phyloP scores from a whole-genome alignment of 306 rosid species.

The Hippophae gyantsensis region DNA sequence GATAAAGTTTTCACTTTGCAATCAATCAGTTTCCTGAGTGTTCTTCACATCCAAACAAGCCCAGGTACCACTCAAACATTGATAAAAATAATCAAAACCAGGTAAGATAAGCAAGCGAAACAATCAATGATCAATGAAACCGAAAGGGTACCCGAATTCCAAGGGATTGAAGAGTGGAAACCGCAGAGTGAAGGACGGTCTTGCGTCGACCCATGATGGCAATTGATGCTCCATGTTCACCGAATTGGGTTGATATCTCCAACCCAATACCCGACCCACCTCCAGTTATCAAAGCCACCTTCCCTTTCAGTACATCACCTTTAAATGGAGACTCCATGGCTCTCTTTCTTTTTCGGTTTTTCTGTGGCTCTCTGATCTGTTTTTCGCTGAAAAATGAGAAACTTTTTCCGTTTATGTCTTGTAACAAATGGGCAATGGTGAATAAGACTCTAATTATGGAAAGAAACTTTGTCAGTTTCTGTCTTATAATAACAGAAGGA shows the following conservation, averaged over 20 bases:
- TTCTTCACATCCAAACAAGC: constrained; percentile 5
- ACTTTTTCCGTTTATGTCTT: no score
- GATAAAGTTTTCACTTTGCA: no score
- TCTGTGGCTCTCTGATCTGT: background rate
- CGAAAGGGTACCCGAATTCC: constrained; percentile 38
- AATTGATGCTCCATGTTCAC: constrained; percentile 82
- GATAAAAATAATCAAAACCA: constrained; percentile 1
- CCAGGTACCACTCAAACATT: background rate
- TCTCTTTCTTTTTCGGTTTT: constrained; percentile 4
- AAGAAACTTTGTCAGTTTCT: no score
- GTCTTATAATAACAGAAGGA: no score
- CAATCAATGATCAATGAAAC: background rate
- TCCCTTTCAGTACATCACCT: constrained; percentile 47
- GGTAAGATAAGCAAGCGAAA: background rate
- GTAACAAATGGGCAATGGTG: no score
- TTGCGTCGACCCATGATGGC: constrained; percentile 87
- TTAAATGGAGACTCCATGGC: constrained; percentile 59
- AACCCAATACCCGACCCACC: constrained; percentile 94
- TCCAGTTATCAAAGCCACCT: constrained; percentile 76
- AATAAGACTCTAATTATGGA: no score
- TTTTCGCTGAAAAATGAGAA: no score
- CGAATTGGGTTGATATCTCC: constrained; percentile 64
- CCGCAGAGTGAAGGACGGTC: constrained; percentile 62
- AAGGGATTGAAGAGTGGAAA: constrained; percentile 51
- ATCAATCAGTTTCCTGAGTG: background rate